Evolutionary conservation across 2,329 filamentous ascomycete species (phyloP), one percentile per base, ranked within the genome.

Genomic region (Aspergillus ochraceoroseus): DNA sequence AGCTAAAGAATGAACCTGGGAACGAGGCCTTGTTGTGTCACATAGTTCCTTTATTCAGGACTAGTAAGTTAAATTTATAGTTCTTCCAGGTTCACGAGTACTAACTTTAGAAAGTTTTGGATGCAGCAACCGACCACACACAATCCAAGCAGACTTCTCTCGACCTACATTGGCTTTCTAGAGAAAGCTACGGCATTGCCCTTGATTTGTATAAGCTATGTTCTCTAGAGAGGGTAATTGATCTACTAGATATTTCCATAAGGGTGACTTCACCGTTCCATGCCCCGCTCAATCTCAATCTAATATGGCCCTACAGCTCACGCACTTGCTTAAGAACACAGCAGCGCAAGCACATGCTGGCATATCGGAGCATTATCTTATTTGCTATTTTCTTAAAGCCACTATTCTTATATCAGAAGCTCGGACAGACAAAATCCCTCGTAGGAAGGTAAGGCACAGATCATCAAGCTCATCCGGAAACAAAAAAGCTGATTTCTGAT

Each of bases 151-250:
- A 73, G 1, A 76, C 74, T 0, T 43, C 73, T 0, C 60, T 71
- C 2, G 87, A 95, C 53, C 70, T 94, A 3, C 76, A 89, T 51
- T 94, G 87, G 87, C 89, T 94, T 58, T 83, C 82, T 25, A 82
- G 82, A 47, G 90, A 85, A 48, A 75, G 83, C 1, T 94, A 94
- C 67, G 94, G 92, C 50, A 61, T 88, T 5, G 82, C 80, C 0
- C 63, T 90, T 3, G 78, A 80, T 45, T 71, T 82, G 43, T 74
- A 73, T 49, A 70, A 72, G 1, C 68, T 75, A 1, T 82, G 83
- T 71, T 59, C 74, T 15, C 70, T 80, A 1, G 58, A 61, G 4
- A 62, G 72, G 33, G 68, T 82, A 0, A 57, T 81, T 3, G 69
- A 75, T 3, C 71, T 94, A 15, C 50, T 77, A 3, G 48, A 59